Evolutionary conservation across 768 basidiomycete genomes (phyloP).

Genomic region (Crassisporium funariophilum): DNA sequence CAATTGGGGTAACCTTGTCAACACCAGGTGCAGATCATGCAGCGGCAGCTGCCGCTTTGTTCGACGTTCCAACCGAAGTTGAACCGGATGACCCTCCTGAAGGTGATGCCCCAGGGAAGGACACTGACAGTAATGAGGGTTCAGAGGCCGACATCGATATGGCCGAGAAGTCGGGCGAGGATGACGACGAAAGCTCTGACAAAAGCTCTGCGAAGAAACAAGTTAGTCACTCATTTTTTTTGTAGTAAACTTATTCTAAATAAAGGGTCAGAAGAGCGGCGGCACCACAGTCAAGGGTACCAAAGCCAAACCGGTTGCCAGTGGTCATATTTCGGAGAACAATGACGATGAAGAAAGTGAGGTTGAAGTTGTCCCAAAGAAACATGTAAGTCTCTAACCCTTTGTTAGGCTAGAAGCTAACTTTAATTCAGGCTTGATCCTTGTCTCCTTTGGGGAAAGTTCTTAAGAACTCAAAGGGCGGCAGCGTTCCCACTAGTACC

Average conservation of each 20-base stretch:
- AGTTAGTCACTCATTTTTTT: no score
- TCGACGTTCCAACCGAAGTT: neutral
- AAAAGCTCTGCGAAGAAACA: no score
- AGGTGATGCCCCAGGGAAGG: neutral
- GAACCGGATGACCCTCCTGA: neutral
- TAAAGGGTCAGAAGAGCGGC: neutral
- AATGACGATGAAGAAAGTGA: neutral
- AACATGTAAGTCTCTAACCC: neutral
- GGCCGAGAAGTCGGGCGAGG: no score
- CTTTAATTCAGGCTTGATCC: neutral
- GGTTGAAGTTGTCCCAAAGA: neutral
- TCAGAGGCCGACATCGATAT: no score
- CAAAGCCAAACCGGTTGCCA: neutral
- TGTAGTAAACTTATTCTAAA: no score
- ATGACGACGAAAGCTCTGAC: no score
- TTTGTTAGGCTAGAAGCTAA: no score
- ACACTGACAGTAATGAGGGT: neutral
- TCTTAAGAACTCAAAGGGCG: no score
- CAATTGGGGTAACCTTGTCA: slow-evolving; percentile 18
- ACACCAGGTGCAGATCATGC: slow-evolving; percentile 18
- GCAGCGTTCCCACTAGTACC: no score
- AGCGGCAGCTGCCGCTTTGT: slow-evolving; percentile 4
- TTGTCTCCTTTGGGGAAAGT: no score
- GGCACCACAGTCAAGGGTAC: neutral
- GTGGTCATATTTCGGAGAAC: neutral